Evolutionary conservation across 345 rosid genomes (phyloP), one percentile per base, ranked within the genome.

Genomic region (Murraya koenigii): DNA sequence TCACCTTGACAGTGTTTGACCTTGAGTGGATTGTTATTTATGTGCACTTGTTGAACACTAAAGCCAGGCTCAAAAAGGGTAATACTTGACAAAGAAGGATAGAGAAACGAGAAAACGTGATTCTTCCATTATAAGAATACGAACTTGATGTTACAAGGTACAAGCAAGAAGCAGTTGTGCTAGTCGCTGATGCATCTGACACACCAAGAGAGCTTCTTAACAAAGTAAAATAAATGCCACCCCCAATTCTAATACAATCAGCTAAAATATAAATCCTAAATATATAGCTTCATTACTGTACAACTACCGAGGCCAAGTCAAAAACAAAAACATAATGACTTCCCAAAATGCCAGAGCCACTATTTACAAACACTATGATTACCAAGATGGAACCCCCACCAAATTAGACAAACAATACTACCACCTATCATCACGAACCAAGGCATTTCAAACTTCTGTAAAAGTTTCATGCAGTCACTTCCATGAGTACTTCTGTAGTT

Each of bases 261-360:
- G 74, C 73, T 74, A 75, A 77, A 79, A 68, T 78, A 79, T 64
- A 76, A 81, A 75, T 78, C 36, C 73, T 7, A 23, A 80, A 79
- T 64, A 79, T 77, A 89, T 86, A 90, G 79, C 84, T 79, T 80
- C 80, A 69, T 80, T 80, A 82, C 90, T 89, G 86, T 92, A 89
- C 90, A 90, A 67, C 77, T 84, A 82, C 74, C 69, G 79, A 69
- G 79, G 69, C 80, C 69, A 84, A 86, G 86, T 84, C 77, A 79
- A 78, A 78, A 77, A 78, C 69, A 75, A 72, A 62, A 72, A 47
- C 39, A 80, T 80, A 77, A 19, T 30, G 59, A 78, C 82, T 60
- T 77, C 71, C 80, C 26, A 61, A 71, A 77, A 70, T 67, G 49
- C 78, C 80, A 75, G 61, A 68, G 82, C 82, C 84, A 69, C 84